phyloP scores from a whole-genome alignment of 2,329 filamentous ascomycete species.

The Rhinocladiella mackenziei region DNA sequence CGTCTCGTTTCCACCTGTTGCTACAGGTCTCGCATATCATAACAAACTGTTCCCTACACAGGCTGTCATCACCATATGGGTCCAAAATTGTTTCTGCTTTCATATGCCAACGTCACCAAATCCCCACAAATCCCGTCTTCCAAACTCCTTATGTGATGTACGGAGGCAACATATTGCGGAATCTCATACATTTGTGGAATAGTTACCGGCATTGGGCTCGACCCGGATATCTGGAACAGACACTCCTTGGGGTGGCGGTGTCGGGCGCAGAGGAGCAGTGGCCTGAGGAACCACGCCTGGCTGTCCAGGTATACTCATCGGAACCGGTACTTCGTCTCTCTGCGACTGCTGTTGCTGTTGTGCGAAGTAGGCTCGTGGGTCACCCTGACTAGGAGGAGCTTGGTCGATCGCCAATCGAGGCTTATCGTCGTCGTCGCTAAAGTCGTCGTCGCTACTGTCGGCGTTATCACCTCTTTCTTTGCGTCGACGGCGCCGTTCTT shows the following conservation, averaged over 20 bases:
- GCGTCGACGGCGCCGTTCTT: conserved; percentile 37
- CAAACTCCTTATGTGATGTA: background rate
- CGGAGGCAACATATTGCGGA: too few relatives aligned
- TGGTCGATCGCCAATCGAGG: conserved; percentile 35
- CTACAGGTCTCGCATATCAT: too few relatives aligned
- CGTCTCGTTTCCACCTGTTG: too few relatives aligned
- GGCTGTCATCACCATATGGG: background rate
- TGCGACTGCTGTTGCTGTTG: conserved; percentile 18
- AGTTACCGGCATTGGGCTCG: conserved; percentile 13
- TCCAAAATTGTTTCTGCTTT: too few relatives aligned
- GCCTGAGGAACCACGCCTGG: conserved; percentile 6
- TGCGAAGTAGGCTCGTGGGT: conserved; percentile 19
- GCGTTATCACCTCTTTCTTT: conserved; percentile 41
- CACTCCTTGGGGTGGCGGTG: conserved; percentile 10
- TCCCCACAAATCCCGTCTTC: too few relatives aligned
- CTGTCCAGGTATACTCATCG: conserved; percentile 4
- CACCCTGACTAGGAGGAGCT: conserved; percentile 26
- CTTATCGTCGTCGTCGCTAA: conserved; percentile 32
- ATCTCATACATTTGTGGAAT: conserved; percentile 22
- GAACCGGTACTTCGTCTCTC: conserved; percentile 2
- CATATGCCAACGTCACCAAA: too few relatives aligned
- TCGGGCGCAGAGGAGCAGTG: conserved; percentile 10
- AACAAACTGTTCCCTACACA: too few relatives aligned
- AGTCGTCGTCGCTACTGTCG: conserved; percentile 38
- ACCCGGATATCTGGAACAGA: conserved; percentile 23